phyloP scores from a whole-genome alignment of 352 stramenopile species.

The Blastocystis sp. region DNA sequence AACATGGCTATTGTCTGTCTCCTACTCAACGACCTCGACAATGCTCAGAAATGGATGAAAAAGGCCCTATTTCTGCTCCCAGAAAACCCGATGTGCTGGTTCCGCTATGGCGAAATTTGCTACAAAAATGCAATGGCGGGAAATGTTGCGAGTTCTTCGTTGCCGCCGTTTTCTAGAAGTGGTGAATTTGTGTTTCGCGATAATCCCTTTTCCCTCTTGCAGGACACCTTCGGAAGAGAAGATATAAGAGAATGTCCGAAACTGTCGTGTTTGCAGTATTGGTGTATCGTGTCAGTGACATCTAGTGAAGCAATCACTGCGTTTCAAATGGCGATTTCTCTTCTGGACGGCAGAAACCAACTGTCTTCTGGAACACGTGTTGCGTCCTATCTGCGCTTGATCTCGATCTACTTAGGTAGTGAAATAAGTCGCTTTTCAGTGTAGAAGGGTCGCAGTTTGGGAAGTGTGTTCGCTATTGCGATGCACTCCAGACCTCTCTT shows the following conservation, averaged over 20 bases:
- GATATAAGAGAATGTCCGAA: not conserved
- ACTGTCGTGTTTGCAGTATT: not conserved
- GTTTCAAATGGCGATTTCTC: not conserved
- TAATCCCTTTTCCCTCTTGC: not conserved
- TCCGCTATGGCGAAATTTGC: constrained; percentile 4
- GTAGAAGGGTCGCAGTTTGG: not conserved
- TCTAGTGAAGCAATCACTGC: not conserved
- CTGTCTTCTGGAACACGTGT: not conserved
- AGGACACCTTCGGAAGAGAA: not conserved
- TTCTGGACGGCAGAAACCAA: not conserved
- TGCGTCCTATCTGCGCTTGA: not conserved
- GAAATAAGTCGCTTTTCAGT: not conserved
- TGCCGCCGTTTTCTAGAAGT: not conserved
- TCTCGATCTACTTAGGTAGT: not conserved
- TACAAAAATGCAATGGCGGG: not conserved
- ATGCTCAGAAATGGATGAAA: not conserved
- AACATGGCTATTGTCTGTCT: not conserved
- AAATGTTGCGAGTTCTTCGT: not conserved
- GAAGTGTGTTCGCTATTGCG: not conserved
- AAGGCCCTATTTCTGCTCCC: not conserved
- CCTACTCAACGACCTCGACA: not conserved
- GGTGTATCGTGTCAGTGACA: not conserved
- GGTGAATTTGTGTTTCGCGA: not conserved
- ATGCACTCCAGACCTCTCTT: not conserved
- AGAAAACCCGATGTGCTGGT: not conserved